Percentiles rank a stretch among this genome's conserved stretches.
Conservation (phyloP, 306 rosid genomes). For the Myrica gale region DNA sequence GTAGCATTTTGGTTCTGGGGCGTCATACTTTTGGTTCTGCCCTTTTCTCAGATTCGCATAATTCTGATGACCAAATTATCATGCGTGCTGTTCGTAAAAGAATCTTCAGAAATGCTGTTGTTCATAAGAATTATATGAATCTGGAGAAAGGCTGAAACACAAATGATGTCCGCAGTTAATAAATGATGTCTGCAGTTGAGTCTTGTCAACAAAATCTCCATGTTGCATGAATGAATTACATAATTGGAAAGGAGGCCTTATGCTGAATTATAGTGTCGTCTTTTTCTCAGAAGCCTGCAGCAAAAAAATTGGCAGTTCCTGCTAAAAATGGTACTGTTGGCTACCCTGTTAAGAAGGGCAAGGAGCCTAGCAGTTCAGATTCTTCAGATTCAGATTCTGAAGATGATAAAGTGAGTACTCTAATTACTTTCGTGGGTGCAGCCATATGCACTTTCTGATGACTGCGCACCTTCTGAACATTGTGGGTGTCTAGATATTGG, state of each 20-base stretch:
- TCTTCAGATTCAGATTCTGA: constrained; percentile 42
- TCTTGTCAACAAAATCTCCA: background rate
- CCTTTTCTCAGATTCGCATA: background rate
- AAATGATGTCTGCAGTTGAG: too few relatives aligned
- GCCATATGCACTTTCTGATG: too few relatives aligned
- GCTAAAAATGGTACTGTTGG: constrained; percentile 26
- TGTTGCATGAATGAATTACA: background rate
- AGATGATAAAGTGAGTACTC: constrained; percentile 44
- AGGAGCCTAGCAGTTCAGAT: constrained; percentile 20
- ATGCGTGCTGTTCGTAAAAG: background rate
- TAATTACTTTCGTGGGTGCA: background rate
- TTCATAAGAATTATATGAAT: too few relatives aligned
- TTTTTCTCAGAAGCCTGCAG: background rate
- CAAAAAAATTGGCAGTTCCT: background rate
- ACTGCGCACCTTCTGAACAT: background rate
- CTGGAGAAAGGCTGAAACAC: background rate
- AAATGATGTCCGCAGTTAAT: too few relatives aligned
- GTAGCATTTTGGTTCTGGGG: background rate
- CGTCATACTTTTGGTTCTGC: background rate
- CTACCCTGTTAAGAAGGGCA: constrained; percentile 23
- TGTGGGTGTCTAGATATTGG: background rate
- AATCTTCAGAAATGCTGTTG: too few relatives aligned
- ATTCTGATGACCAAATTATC: background rate
- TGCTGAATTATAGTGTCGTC: background rate
- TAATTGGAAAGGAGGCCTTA: background rate